Percentiles rank a stretch among this genome's conserved stretches.
phyloP scores from a whole-genome alignment of 805 yeast genomes.

The Candida schatavii region DNA sequence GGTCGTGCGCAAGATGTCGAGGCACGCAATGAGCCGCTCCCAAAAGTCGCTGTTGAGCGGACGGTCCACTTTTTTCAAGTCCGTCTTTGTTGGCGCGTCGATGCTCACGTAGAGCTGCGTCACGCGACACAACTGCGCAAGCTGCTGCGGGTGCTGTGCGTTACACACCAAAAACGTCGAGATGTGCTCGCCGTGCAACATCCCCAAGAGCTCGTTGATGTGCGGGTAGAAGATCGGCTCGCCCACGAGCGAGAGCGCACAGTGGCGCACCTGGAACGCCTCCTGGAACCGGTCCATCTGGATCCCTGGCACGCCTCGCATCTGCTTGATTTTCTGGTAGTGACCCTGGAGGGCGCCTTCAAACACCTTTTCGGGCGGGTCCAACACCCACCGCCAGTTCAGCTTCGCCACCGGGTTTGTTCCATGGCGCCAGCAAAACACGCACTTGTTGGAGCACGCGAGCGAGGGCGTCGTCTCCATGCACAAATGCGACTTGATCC shows the following conservation, averaged over 20 bases:
- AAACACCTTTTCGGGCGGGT: constrained; percentile 78
- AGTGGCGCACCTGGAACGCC: constrained; percentile 84
- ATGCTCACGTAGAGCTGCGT: constrained; percentile 91
- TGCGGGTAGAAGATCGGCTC: constrained; percentile 94
- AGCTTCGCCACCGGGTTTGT: constrained; percentile 94
- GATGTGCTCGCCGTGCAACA: constrained; percentile 77
- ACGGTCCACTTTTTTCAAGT: constrained; percentile 79
- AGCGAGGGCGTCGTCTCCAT: constrained; percentile 95
- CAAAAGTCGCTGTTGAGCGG: constrained; percentile 89
- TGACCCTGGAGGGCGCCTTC: constrained; percentile 88
- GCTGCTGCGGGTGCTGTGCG: constrained; percentile 91
- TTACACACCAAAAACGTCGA: constrained; percentile 90
- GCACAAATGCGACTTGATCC: constrained; percentile 85
- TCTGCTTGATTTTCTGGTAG: constrained; percentile 86
- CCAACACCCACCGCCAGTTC: constrained; percentile 93
- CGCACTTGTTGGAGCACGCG: constrained; percentile 94
- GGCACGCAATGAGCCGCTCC: constrained; percentile 80
- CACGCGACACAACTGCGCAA: constrained; percentile 66
- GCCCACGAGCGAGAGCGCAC: constrained; percentile 91
- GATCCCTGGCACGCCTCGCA: constrained; percentile 95
- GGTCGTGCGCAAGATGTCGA: constrained; percentile 69
- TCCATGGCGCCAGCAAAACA: constrained; percentile 97
- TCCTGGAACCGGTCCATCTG: constrained; percentile 86
- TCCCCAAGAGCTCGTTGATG: constrained; percentile 76
- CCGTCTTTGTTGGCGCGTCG: constrained; percentile 86